phyloP scores from a whole-genome alignment of 2,329 filamentous ascomycete genomes.

The Lecanicillium sp. region DNA sequence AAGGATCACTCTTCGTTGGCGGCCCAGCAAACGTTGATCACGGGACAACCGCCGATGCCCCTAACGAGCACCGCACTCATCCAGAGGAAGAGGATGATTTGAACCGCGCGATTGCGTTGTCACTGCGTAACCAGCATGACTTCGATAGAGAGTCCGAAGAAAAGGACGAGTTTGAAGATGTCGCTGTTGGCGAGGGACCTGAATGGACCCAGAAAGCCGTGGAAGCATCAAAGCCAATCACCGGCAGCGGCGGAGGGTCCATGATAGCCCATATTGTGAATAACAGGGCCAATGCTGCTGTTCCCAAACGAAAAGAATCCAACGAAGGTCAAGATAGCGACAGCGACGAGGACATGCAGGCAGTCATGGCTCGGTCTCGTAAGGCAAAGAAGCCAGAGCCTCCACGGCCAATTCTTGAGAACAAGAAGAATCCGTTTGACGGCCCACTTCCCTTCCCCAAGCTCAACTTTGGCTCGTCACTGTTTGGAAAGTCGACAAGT shows the following conservation, averaged over 20 bases:
- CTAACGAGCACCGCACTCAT: conserved; percentile 23
- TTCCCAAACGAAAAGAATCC: conserved; percentile 33
- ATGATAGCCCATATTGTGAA: conserved; percentile 71
- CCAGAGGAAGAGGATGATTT: conserved; percentile 54
- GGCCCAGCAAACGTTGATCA: conserved; percentile 18
- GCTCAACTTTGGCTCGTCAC: conserved; percentile 59
- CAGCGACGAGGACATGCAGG: conserved; percentile 72
- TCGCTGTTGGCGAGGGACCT: conserved; percentile 31
- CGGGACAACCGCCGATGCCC: conserved; percentile 7
- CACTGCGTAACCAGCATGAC: conserved; percentile 58
- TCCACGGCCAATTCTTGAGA: conserved; percentile 33
- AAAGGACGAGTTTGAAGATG: conserved; percentile 42
- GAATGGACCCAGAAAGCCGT: conserved; percentile 51
- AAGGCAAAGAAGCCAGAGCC: conserved; percentile 43
- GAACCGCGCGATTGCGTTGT: conserved; percentile 75
- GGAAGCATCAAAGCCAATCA: conserved; percentile 41
- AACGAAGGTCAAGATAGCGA: conserved; percentile 45
- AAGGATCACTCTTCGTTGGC: conserved; percentile 42
- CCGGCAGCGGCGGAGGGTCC: conserved; percentile 41
- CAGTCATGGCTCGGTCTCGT: conserved; percentile 66
- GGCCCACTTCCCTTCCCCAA: conserved; percentile 90
- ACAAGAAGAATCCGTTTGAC: conserved; percentile 57
- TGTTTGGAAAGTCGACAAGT: conserved; percentile 39
- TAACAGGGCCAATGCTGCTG: conserved; percentile 57
- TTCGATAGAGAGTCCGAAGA: conserved; percentile 26